Evolutionary conservation across 2,329 filamentous ascomycete genomes (phyloP).

Genomic region (Fusarium sp.): DNA sequence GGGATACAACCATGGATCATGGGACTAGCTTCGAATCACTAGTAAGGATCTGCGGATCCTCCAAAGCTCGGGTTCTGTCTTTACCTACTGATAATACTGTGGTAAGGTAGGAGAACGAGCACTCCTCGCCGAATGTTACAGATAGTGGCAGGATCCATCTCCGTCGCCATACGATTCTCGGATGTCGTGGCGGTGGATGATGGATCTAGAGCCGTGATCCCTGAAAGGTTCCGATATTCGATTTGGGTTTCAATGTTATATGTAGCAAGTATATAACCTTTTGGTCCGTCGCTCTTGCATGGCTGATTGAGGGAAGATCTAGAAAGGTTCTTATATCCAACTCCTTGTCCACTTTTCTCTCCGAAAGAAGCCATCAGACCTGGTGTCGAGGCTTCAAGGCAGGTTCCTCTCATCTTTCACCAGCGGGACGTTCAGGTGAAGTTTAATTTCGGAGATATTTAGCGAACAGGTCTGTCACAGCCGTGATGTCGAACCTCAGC

Average conservation of each 20-base stretch:
- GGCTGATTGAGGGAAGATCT: no score
- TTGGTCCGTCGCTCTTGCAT: not conserved
- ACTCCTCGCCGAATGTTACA: not conserved
- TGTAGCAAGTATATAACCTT: no score
- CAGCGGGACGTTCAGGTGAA: no score
- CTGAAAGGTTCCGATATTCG: no score
- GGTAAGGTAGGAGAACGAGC: no score
- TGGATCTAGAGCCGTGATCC: not conserved
- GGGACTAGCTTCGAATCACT: not conserved
- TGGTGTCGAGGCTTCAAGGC: conserved; percentile 20
- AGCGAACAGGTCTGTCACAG: no score
- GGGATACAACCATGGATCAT: conserved; percentile 1
- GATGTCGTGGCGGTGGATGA: not conserved
- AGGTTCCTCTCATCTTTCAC: not conserved
- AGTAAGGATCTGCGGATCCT: not conserved
- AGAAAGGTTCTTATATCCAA: no score
- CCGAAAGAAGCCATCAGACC: conserved; percentile 5
- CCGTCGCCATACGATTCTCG: not conserved
- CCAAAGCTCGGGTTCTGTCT: not conserved
- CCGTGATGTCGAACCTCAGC: conserved; percentile 13
- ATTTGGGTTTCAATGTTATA: no score
- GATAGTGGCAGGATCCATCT: not conserved
- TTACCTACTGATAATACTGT: not conserved
- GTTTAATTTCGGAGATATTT: no score
- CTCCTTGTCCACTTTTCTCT: no score